Base-by-base conservation (phyloP, 1,284 basidiomycete species). In the Trichosporon inkin region DNA sequence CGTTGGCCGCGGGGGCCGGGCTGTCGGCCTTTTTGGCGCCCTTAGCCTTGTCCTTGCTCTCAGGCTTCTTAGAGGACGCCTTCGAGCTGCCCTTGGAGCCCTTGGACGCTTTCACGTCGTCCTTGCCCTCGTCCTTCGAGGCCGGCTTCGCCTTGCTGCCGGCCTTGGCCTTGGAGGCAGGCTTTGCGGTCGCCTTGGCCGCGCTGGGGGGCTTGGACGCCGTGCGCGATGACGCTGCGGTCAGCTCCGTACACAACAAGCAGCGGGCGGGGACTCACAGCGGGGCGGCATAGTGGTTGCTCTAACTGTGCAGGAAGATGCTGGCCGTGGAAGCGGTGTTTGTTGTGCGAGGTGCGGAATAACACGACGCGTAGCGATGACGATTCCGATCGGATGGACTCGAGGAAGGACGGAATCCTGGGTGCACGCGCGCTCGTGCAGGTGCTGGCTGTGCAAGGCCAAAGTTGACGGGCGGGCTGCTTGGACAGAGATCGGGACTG, bases 281-380 rank as follows among this genome's bases (percentile, higher is more conserved):
- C 58, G 55, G 19, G 68, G 67, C 49, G 68, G 64, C 68, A 69
- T 71, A 17, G 38, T 44, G 53, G 37, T 16, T 32, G 28, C 8
- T 32, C 8, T 32, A 8, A 8, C 8, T 32, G 28, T 5, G 5
- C 5, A 32, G 28, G 28, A 32, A 32, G 28, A 8, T 32, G 8
- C n/a, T n/a, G n/a, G n/a, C n/a, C n/a, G n/a, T n/a, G n/a, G n/a
- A n/a, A n/a, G n/a, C n/a, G n/a, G n/a, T n/a, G n/a, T n/a, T n/a
- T n/a, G n/a, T n/a, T n/a, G n/a, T n/a, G n/a, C n/a, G n/a, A n/a
- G n/a, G n/a, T n/a, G 28, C 28, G 28, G 28, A 32, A 32, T 4
- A 32, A 5, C 5, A 32, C 28, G 28, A 32, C 8, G 28, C n/a
- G 28, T 32, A 32, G 28, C 28, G 28, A 5, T 32, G 28, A 32